Conservation (phyloP, 2,329 filamentous ascomycete genomes). For the Penicillium sp. region DNA sequence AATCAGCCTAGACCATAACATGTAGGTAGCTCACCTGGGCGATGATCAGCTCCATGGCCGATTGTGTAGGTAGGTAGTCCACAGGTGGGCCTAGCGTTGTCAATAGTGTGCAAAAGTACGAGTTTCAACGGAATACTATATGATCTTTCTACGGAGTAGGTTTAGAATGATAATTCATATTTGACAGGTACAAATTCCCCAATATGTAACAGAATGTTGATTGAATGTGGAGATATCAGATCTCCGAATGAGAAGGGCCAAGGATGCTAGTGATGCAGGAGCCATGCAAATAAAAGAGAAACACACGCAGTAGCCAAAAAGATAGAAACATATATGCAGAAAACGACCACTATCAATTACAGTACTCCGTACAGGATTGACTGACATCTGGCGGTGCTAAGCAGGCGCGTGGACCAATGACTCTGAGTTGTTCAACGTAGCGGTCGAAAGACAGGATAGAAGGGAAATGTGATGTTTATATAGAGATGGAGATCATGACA, state of each 20-base stretch:
- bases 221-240: background rate
- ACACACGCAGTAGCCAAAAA: background rate
- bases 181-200: no score
- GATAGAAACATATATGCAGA: slow-evolving; percentile 19
- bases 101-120: background rate
- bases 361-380: slow-evolving; percentile 14
- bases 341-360: slow-evolving; percentile 16
- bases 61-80: background rate
- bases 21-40: no score
- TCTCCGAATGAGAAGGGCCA: slow-evolving; percentile 8
- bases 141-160: no score
- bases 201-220: background rate
- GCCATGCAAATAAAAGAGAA: slow-evolving; percentile 16
- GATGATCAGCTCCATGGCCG: background rate
- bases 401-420: slow-evolving; percentile 1
- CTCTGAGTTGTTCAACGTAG: background rate
- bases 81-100: background rate
- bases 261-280: slow-evolving; percentile 12
- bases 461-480: background rate
- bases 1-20: no score
- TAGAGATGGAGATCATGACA: slow-evolving; percentile 20
- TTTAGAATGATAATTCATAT: no score
- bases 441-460: slow-evolving; percentile 3
- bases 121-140: background rate
- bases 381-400: slow-evolving; percentile 9